These are phyloP conservation scores for Candida ponderosae DNA, from an alignment of 805 yeast species.

Conservation along the genomic window DNA sequence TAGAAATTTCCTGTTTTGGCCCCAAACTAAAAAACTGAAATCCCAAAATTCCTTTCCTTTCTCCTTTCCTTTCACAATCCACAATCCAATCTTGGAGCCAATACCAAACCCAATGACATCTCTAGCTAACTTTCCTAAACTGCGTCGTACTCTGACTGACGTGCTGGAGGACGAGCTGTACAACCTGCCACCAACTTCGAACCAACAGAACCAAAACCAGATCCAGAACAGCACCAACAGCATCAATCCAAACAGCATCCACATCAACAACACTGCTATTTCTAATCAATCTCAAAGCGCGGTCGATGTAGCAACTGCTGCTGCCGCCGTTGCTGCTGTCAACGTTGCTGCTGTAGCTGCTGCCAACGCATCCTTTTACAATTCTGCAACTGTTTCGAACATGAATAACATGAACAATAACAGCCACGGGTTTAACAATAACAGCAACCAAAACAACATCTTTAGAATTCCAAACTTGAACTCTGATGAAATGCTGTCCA, in stretches of 20 bases:
- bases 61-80: no score
- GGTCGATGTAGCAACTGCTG: neutral
- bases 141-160: constrained; percentile 47
- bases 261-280: constrained; percentile 3
- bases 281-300: neutral
- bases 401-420: neutral
- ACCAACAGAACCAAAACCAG: constrained; percentile 1
- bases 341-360: neutral
- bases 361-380: neutral
- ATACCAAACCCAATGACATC: constrained; percentile 33
- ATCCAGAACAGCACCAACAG: constrained; percentile 2
- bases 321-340: neutral
- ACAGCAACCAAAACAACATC: no score
- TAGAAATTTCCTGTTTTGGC: no score
- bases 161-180: constrained; percentile 55
- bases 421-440: no score
- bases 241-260: constrained; percentile 8
- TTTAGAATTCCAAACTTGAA: constrained; percentile 2
- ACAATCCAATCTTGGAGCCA: neutral
- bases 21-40: no score
- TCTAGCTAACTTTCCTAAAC: constrained; percentile 38
- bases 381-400: no score
- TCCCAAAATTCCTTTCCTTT: no score
- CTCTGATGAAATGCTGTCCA: constrained; percentile 17
- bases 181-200: constrained; percentile 16